These are phyloP conservation scores for Aristolochia californica DNA, from an alignment of 164 flowering plant species.

Conservation along the genomic window DNA sequence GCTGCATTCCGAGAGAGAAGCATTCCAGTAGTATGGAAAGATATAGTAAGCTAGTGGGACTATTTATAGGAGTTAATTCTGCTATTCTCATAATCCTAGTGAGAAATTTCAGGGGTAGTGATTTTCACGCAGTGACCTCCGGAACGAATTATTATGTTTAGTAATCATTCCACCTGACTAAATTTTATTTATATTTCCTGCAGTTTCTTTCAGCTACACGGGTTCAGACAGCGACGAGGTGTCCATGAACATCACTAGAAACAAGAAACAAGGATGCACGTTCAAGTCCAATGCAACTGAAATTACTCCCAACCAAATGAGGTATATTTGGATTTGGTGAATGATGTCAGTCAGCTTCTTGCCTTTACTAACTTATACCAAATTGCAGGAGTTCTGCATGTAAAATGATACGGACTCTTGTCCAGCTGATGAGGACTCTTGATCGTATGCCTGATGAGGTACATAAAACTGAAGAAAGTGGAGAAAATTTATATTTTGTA, in stretches of 20 bases:
- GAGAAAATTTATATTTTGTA: neutral
- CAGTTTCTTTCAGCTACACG: conserved; percentile 92
- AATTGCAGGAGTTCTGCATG: conserved; percentile 88
- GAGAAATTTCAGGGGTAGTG: too few relatives aligned
- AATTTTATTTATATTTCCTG: neutral
- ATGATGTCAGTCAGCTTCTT: neutral
- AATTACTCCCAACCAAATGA: conserved; percentile 84
- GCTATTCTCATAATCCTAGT: too few relatives aligned
- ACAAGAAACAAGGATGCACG: conserved; percentile 63
- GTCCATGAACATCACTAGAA: conserved; percentile 71
- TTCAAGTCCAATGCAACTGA: conserved; percentile 63
- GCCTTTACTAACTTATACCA: neutral
- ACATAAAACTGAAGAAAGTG: neutral
- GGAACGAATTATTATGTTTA: too few relatives aligned
- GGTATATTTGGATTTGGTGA: conserved; percentile 20
- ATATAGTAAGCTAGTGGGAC: too few relatives aligned
- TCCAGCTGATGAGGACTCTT: conserved; percentile 91
- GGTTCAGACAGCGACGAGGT: conserved; percentile 64
- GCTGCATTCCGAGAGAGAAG: too few relatives aligned
- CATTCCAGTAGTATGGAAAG: too few relatives aligned
- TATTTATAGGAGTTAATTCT: too few relatives aligned
- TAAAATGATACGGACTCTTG: conserved; percentile 86
- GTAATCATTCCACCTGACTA: neutral
- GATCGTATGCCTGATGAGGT: conserved; percentile 95
- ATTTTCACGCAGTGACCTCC: too few relatives aligned